A percentile compares a stretch with the other conserved stretches of the same genome.
These are phyloP conservation scores for Baorangia bicolor DNA, from an alignment of 768 basidiomycete species.

Conservation along the genomic window DNA sequence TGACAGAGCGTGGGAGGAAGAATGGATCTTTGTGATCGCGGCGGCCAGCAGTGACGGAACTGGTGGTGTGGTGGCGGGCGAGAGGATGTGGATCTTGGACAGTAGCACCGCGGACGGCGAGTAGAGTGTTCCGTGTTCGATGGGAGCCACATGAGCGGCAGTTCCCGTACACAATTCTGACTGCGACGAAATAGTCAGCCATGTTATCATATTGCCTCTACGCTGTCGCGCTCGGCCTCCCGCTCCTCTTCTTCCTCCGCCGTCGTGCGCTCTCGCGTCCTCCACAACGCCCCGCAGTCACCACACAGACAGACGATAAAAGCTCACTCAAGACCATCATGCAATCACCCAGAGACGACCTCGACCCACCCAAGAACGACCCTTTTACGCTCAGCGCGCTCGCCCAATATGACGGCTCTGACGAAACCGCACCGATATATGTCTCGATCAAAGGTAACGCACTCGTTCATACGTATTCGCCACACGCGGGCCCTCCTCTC, in stretches of 20 bases:
- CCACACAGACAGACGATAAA: constrained; percentile 24
- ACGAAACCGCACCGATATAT: constrained; percentile 70
- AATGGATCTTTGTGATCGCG: too few relatives aligned
- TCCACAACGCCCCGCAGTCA: constrained; percentile 6
- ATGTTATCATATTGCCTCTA: constrained; percentile 26
- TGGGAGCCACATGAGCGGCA: too few relatives aligned
- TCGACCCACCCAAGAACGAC: constrained; percentile 73
- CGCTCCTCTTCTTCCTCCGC: constrained; percentile 28
- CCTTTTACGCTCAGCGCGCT: constrained; percentile 72
- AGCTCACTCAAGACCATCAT: constrained; percentile 59
- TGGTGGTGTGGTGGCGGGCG: constrained; percentile 7
- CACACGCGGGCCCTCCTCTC: neutral
- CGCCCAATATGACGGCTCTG: constrained; percentile 67
- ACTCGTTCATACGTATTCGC: constrained; percentile 33
- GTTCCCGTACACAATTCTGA: constrained; percentile 11
- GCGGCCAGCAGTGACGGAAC: neutral
- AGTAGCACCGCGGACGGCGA: neutral
- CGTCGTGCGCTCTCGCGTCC: constrained; percentile 8
- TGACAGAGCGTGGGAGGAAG: neutral
- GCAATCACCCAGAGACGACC: constrained; percentile 61
- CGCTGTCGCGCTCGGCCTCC: constrained; percentile 32
- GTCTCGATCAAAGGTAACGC: constrained; percentile 86
- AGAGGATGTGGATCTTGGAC: neutral
- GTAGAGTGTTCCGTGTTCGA: neutral
- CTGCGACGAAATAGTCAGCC: neutral